A percentile compares a stretch with the other conserved stretches of the same genome.
phyloP scores from a whole-genome alignment of 1,284 basidiomycete species.

The Thelephora terrestris region DNA sequence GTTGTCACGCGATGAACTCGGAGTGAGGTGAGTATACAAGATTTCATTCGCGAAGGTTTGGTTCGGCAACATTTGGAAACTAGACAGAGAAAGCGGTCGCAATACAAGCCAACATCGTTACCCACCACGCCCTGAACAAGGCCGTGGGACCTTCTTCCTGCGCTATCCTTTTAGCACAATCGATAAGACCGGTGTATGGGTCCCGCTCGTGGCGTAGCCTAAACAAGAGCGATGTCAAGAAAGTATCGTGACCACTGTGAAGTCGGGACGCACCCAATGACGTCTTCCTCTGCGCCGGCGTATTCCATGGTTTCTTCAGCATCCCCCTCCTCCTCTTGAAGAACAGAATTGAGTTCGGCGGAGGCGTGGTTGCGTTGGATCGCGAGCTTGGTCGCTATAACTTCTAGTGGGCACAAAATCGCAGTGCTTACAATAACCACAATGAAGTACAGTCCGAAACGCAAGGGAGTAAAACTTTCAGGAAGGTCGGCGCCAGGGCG shows the following conservation, averaged over 20 bases:
- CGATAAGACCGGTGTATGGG: constrained; percentile 73
- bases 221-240: constrained; percentile 1
- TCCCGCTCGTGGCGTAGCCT: constrained; percentile 76
- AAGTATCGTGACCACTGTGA: neutral
- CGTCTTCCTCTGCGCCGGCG: constrained; percentile 70
- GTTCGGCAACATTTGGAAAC: constrained; percentile 9
- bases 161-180: constrained; percentile 73
- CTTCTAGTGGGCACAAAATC: constrained; percentile 74
- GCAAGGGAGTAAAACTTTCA: constrained; percentile 26
- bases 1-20: too few species aligned
- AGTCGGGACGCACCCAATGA: constrained; percentile 56
- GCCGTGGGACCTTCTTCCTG: constrained; percentile 75
- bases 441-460: constrained; percentile 49
- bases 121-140: constrained; percentile 83
- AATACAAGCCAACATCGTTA: constrained; percentile 63
- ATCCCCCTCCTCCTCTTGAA: constrained; percentile 63
- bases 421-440: constrained; percentile 51
- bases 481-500: neutral
- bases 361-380: constrained; percentile 79
- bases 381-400: constrained; percentile 70
- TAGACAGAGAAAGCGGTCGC: constrained; percentile 40
- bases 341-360: constrained; percentile 58
- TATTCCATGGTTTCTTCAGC: constrained; percentile 53
- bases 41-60: too few species aligned
- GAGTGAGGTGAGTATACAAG: too few species aligned